Base-by-base conservation (phyloP, 805 yeast genomes). In the Saccharomycopsis synnaedendra region DNA sequence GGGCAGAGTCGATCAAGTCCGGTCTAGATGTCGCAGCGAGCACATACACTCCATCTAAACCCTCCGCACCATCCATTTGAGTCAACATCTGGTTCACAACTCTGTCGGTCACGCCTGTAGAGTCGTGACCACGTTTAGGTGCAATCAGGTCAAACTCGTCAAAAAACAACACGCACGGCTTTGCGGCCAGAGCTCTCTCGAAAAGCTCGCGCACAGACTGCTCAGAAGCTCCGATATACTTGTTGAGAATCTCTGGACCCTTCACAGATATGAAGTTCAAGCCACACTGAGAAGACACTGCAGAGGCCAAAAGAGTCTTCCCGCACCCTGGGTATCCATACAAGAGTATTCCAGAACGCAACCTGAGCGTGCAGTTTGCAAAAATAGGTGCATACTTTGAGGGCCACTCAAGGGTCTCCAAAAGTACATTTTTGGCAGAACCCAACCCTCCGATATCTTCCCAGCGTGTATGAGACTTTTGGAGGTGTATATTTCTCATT, bases 251-350 rank as follows among this genome's bases (percentile, higher is more conserved):
- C 61, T 90, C 97, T 0, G 97, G 97, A 7, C 97, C 97, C 60
- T 90, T 90, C 42, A 90, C 83, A 1, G 95, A 83, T 31, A 90
- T 89, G 60, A 90, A 90, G 58, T 90, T 90, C 51, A 90, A 69
- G 0, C 97, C 97, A 65, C 96, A 88, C 60, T 89, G 93, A 1
- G 87, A 81, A 1, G 96, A 95, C 45, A 90, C 85, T 0, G 97
- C 96, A 48, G 93, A 83, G 0, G 97, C 97, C 38, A 90, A 64
- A 52, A 89, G 69, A 0, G 97, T 90, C 63, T 90, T 90, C 42
- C 98, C 98, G 65, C 98, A 90, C 2, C 98, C 98, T 0, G 98
- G 97, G 60, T 86, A 90, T 0, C 98, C 98, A 63, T 90, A 90
- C 9, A 90, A 72, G 44, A 90, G 66, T 29, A 90, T 77, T 44